These are phyloP conservation scores for Cladorrhinum sp. DNA, from an alignment of 2,329 filamentous ascomycete genomes.

Conservation along the genomic window DNA sequence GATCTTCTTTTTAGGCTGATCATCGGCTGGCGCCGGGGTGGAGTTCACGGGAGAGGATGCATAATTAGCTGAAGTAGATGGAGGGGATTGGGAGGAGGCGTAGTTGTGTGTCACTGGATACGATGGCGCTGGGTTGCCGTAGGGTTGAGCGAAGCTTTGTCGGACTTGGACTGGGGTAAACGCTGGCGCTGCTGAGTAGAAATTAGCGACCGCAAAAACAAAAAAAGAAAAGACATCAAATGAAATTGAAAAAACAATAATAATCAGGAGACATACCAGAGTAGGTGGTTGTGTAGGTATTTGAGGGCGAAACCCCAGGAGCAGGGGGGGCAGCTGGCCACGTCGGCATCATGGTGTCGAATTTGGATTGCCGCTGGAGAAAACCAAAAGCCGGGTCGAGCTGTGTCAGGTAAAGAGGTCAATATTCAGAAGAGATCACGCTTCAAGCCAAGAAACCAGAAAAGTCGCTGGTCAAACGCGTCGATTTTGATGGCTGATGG, in stretches of 20 bases:
- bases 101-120: conserved; percentile 22
- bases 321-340: conserved; percentile 35
- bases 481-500: neutral
- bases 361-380: conserved; percentile 7
- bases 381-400: neutral
- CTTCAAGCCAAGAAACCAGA: neutral
- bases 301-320: conserved; percentile 41
- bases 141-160: conserved; percentile 52
- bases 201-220: conserved; percentile 14
- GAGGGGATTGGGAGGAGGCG: conserved; percentile 24
- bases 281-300: conserved; percentile 31
- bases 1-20: conserved; percentile 55
- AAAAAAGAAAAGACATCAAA: conserved; percentile 4
- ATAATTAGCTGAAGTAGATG: conserved; percentile 32
- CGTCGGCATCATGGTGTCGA: conserved; percentile 33
- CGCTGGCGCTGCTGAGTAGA: conserved; percentile 44
- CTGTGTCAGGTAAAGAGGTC: neutral
- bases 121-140: conserved; percentile 34
- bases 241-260: neutral
- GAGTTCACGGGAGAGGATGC: conserved; percentile 14
- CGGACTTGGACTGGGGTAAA: conserved; percentile 62
- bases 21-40: conserved; percentile 10
- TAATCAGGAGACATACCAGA: conserved; percentile 20
- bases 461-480: neutral
- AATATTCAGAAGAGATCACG: neutral